Conservation (phyloP, 2,329 filamentous ascomycete species). For the Alternaria tenuissima region DNA sequence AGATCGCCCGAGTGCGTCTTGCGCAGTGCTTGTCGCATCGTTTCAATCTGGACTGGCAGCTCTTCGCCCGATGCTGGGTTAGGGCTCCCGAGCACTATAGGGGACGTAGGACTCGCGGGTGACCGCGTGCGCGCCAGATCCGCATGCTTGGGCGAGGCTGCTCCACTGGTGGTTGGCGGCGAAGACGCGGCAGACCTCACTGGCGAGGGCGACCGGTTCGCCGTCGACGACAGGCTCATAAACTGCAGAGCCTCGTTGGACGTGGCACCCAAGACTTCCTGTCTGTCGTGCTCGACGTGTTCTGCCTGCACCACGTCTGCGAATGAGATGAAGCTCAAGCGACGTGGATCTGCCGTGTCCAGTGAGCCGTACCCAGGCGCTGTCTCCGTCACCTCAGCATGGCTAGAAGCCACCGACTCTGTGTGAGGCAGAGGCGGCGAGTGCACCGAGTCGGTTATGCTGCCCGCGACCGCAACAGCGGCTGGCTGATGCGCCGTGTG, state of each 20-base stretch:
- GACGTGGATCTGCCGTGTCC: constrained; percentile 79
- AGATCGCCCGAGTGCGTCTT: constrained; percentile 87
- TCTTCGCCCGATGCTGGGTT: constrained; percentile 69
- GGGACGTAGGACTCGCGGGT: constrained; percentile 66
- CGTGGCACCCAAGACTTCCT: constrained; percentile 30
- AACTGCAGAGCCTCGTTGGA: constrained; percentile 71
- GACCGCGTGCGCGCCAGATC: constrained; percentile 70
- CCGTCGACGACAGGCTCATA: constrained; percentile 70
- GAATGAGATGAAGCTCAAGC: constrained; percentile 95
- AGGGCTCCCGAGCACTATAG: constrained; percentile 57
- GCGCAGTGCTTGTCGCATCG: constrained; percentile 87
- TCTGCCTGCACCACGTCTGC: constrained; percentile 92
- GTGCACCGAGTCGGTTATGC: constrained; percentile 46
- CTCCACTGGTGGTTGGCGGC: constrained; percentile 78
- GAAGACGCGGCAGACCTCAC: constrained; percentile 81
- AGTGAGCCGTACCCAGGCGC: constrained; percentile 78
- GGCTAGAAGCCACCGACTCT: constrained; percentile 35
- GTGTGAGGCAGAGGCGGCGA: constrained; percentile 45
- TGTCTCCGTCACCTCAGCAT: constrained; percentile 39
- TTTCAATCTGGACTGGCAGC: constrained; percentile 86
- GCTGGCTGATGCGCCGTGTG: constrained; percentile 85
- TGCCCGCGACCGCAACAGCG: constrained; percentile 65
- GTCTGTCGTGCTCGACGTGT: constrained; percentile 70
- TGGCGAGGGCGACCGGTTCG: constrained; percentile 77
- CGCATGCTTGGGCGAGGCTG: constrained; percentile 74